Percentiles rank a stretch among this genome's conserved stretches.
Conservation (phyloP, 2,329 filamentous ascomycete genomes). For the Falciphora oryzae region DNA sequence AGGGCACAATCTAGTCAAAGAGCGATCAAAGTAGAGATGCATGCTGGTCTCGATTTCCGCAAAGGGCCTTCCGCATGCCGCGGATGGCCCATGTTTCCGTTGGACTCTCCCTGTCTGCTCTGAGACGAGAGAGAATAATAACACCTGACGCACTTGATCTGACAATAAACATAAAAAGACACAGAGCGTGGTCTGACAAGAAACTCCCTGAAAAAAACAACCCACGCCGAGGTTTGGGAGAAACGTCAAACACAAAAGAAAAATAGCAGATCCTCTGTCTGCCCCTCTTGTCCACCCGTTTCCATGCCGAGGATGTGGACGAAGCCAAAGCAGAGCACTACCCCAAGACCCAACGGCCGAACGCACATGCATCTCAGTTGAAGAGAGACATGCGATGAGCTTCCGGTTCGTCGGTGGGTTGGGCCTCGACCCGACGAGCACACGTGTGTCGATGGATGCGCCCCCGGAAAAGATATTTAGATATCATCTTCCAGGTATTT, state of each 20-base stretch:
- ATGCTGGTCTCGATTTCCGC: background rate
- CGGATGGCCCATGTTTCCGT: background rate
- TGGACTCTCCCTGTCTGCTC: background rate
- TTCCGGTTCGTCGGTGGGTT: too few relatives aligned
- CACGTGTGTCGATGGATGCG: background rate
- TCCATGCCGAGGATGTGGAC: background rate
- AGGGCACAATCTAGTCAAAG: background rate
- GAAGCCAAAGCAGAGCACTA: background rate
- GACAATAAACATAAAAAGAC: background rate
- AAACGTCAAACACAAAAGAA: background rate
- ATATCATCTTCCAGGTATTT: constrained; percentile 96
- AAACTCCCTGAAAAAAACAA: background rate
- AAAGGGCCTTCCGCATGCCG: background rate
- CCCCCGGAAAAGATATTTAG: background rate
- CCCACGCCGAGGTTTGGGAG: background rate
- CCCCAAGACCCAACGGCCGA: background rate
- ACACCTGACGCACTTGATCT: background rate
- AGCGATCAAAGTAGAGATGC: background rate
- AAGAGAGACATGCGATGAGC: background rate
- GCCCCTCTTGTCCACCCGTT: background rate
- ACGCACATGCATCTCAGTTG: background rate
- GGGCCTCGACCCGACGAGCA: background rate
- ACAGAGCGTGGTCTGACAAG: background rate
- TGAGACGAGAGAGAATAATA: background rate
- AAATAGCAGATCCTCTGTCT: background rate